phyloP scores from a whole-genome alignment of 331 rosid genomes.

The Malus hybrid region DNA sequence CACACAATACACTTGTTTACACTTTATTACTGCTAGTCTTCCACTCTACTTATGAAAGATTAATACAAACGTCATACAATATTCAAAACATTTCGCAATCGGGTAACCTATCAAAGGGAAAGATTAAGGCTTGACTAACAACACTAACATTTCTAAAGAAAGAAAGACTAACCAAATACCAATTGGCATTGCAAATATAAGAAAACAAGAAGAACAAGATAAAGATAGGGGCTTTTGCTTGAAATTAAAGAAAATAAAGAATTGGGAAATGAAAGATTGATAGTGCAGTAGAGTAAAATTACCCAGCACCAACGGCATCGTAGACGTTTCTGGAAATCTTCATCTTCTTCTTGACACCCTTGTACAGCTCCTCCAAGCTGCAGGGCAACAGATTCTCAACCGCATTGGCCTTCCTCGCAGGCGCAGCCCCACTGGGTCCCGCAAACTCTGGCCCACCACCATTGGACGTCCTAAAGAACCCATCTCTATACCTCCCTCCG shows the following conservation, averaged over 20 bases:
- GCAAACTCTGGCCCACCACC: conserved; percentile 16
- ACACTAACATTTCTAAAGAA: not conserved
- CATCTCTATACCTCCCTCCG: conserved; percentile 29
- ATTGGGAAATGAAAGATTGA: not conserved
- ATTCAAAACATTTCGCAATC: not conserved
- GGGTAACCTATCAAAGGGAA: not conserved
- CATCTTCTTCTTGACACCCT: conserved; percentile 72
- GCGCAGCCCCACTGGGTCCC: conserved; percentile 14
- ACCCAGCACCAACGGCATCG: conserved; percentile 65
- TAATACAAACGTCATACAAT: not conserved
- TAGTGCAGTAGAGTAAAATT: not conserved
- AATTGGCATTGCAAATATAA: not conserved
- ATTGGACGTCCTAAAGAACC: conserved; percentile 39
- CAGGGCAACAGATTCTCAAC: conserved; percentile 56
- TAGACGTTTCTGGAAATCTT: conserved; percentile 58
- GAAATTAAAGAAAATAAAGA: not conserved
- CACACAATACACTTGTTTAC: not conserved
- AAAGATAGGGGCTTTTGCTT: not conserved
- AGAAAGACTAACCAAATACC: not conserved
- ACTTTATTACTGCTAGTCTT: not conserved
- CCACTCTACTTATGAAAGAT: not conserved
- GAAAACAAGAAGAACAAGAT: not conserved
- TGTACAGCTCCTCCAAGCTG: conserved; percentile 73
- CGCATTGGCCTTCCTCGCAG: conserved; percentile 43
- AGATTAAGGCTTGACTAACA: not conserved